Evolutionary conservation across 139 green algal species (phyloP), one percentile per base, ranked within the genome.

Genomic region (Volvox africanus): DNA sequence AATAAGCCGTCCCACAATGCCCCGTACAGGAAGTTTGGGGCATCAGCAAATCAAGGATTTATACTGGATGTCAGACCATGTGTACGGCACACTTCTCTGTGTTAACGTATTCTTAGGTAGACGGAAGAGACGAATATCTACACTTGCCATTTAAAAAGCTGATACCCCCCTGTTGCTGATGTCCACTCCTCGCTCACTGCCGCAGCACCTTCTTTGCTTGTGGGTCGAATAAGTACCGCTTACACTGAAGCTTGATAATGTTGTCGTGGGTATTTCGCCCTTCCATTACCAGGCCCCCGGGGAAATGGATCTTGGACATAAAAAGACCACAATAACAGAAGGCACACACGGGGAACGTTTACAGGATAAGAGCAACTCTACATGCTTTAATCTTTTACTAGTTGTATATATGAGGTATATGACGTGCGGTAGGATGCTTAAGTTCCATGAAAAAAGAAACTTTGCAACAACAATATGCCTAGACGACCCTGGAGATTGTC

Each of bases 151-250:
- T 55, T 9, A 5, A 5, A 55, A 55, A 55, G 5, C 44, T 14
- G 5, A 55, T 55, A 14, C 44, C 5, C 9, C 44, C 44, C 44
- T 14, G 5, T 55, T 55, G 44, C 9, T 55, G 44, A 55, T 55
- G 44, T 55, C 44, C 44, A 9, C 44, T 55, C 9, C 5, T 55
- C 44, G 44, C 71, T 79, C 71, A 96, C 68, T 95, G 93, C 80
- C 95, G 94, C 20, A 81, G 87, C 21, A 82, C 76, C 92, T 96
- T 97, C 37, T 94, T 92, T 12, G 62, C 76, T 22, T 88, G n/a
- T 1, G 62, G 77, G 61, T 96, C 96, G 83, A 95, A 97, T 0
- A 98, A 26, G 87, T 95, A 97, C 2, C 93, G 92, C 88, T 97
- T 98, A 91, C 96, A 98, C n/a, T 62, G 79, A 26, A 98, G 92